Percentiles rank a stretch among this genome's conserved stretches.
Evolutionary conservation across 345 rosid species (phyloP).

Genomic region (Syzygium aromaticum): DNA sequence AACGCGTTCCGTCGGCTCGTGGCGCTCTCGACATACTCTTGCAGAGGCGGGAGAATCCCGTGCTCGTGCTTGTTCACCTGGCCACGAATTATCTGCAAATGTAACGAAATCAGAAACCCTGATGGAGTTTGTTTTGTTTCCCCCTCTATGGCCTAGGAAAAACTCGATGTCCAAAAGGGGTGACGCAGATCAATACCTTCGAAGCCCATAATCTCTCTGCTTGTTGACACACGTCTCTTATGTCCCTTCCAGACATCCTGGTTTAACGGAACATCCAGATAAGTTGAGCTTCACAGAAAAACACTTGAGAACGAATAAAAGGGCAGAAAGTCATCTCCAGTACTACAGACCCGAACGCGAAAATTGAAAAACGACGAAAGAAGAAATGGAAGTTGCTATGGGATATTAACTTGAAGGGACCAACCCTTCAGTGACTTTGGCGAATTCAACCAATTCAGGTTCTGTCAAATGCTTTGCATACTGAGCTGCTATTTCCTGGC

Average conservation of each 20-base stretch:
- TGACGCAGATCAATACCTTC: conserved; percentile 28
- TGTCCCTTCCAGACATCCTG: conserved; percentile 95
- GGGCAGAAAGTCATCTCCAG: background rate
- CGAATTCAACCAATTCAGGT: conserved; percentile 61
- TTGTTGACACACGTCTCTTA: conserved; percentile 79
- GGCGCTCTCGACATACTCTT: conserved; percentile 64
- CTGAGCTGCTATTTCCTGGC: conserved; percentile 64
- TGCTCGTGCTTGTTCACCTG: conserved; percentile 28
- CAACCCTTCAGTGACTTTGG: conserved; percentile 54
- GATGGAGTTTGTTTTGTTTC: background rate
- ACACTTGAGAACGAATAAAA: background rate
- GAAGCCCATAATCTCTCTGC: conserved; percentile 97
- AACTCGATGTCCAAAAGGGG: background rate
- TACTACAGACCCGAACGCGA: rapidly evolving
- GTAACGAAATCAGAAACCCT: background rate
- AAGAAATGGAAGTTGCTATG: background rate
- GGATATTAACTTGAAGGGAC: background rate
- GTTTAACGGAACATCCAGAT: background rate
- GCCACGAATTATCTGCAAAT: conserved; percentile 61
- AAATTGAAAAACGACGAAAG: background rate
- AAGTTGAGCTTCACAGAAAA: background rate
- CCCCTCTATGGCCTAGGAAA: background rate
- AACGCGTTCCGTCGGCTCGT: conserved; percentile 38
- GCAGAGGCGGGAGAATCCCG: conserved; percentile 51
- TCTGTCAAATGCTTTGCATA: conserved; percentile 77